Base-by-base conservation (phyloP, 2,329 filamentous ascomycete species). In the Talaromyces piceae region DNA sequence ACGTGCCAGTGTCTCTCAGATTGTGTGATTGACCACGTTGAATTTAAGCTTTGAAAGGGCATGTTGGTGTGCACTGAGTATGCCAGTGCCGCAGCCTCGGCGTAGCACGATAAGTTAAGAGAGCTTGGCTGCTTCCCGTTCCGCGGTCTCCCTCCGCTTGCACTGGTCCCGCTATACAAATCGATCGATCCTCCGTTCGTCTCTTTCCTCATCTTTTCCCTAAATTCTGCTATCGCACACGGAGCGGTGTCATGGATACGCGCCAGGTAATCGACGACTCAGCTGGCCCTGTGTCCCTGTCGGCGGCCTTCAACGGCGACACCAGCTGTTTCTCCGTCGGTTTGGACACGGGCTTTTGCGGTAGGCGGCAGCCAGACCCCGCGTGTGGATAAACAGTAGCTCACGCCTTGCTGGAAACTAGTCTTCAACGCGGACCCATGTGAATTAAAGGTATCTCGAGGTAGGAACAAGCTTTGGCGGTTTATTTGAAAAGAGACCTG, bases 311-410 rank as follows among this genome's bases (percentile, higher is more conserved):
- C 74, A 97, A 96, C 65, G 79, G 82, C 61, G 88, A 93, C 66
- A 81, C 81, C 58, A 91, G 82, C 60, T 91, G 86, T 63, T 97
- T 97, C 69, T 81, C 89, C 23, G 87, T 94, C 26, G 93, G 89
- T 7, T 76, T 95, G 7, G 87, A 95, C 63, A 84, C 84, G 9
- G 91, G 91, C 25, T 91, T 94, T 67, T 87, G 86, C 69, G 83
- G 88, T 91, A 78, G 62, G 83, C 67, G 49, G 47, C 45, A 44
- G 47, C 37, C 28, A 46, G 16, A 20, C 51, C 46, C 11, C 39
- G 28, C 45, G 47, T 23, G 41, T 46, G 39, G 37, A 44, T 41
- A 48, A 48, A 44, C 33, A 26, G 30, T 33, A 43, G 11, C 45
- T 54, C 41, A 50, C 57, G 55, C 58, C 31, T 37, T 31, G 41